Base-by-base conservation (phyloP, 139 green algal genomes). In the Volvox reticuliferus region DNA sequence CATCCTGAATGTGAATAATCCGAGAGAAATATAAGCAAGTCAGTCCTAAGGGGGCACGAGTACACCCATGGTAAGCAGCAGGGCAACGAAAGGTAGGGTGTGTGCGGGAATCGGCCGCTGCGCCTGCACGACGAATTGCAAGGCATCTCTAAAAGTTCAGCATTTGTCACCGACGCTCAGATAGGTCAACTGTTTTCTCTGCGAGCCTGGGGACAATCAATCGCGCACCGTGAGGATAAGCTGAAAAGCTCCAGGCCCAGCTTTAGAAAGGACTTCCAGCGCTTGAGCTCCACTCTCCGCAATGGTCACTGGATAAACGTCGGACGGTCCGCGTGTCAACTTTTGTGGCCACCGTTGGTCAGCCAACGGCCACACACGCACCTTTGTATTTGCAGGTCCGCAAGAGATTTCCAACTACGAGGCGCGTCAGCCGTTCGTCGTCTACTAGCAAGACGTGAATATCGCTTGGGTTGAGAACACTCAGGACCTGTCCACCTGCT, bases 381-480 rank as follows among this genome's bases (percentile, higher is more conserved):
- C 96, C 96, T 95, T 92, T 94, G 90, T 98, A 99, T 50, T 96
- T 94, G 86, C 96, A 98, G 65, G 97, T 96, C 2, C 93, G 93
- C 61, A 99, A 92, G 71, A 98, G 84, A 67, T 96, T 97, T 35
- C 93, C 92, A 3, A 99, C 96, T 22, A 99, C 96, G 0, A 97
- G 79, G 0, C 97, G 89, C 2, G 89, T 94, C 12, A 99, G 90
- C 0, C 94, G 86, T 83, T 99, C 97, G 67, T 99, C 97, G 63
- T 99, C 97, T 17, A 99, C 97, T 9, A 98, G 92, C 71, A 99
- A 84, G 0, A 99, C 95, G 78, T 97, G 95, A 1, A 98, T 79
- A 30, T 96, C 92, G 18, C 37, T 33, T 0, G 93, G 92, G 37
- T 86, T 86, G 0, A 86, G 37, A 22, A 35, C 36, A 20, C 35